Base-by-base conservation (phyloP, 2,329 filamentous ascomycete genomes). In the Blastomyces gilchristii region DNA sequence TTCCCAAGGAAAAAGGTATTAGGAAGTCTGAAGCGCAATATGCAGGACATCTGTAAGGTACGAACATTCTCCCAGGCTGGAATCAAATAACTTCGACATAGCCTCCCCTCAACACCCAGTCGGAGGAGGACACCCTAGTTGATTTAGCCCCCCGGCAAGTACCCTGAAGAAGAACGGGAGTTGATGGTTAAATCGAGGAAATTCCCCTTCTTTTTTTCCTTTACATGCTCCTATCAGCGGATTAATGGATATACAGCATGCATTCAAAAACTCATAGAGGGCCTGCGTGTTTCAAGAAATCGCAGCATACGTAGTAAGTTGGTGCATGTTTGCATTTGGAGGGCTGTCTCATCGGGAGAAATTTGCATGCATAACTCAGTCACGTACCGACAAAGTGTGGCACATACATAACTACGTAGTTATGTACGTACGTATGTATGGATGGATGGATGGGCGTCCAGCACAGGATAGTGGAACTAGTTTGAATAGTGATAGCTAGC, bases 1-100 rank as follows among this genome's bases (percentile, higher is more conserved):
- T 22, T n/a, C 34, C 37, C 54, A 41, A 57, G 37, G 7, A 22
- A 41, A n/a, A 43, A 34, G 12, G 54, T 25, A 28, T 25, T 37
- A 54, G 52, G 11, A 4, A n/a, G 16, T n/a, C 22, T 41, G 54
- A 57, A n/a, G n/a, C 34, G 54, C 37, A 22, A 57, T 22, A 57
- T 57, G 54, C 54, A 22, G 53, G 34, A 34, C 53, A 57, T 57
- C 31, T 57, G 53, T 57, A 39, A 57, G 54, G 54, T 57, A 57
- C 54, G 37, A 37, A 25, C 54, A 39, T 1, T 57, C 37, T 41
- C 8, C 18, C 18, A 25, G 54, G 18, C 54, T 5, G 54, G 11
- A 57, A 41, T 41, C 4, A 3, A 57, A 41, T 25, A 25, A 41
- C n/a, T 57, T 2, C n/a, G 53, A n/a, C 34, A 57, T 37, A 43